Base-by-base conservation (phyloP, 208 protist species). In the Acanthamoeba triangularis region DNA sequence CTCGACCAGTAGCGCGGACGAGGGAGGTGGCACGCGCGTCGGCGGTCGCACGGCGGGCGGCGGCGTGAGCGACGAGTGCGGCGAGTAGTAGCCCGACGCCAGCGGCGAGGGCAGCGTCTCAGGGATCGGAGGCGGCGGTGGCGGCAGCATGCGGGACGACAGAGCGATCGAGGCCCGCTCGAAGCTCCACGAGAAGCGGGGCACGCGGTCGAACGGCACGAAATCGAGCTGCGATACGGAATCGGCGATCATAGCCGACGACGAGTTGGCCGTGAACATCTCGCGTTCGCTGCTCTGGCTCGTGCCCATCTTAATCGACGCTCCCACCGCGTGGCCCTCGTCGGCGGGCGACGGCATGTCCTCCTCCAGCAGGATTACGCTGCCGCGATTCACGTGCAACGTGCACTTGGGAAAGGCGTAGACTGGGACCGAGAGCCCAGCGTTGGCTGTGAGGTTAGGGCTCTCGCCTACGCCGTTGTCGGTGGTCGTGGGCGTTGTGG, bases 331-430 rank as follows among this genome's bases (percentile, higher is more conserved):
- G 69, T 35, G 28, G 23, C 13, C 11, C 10, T 35, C 80, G 30
- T 82, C 11, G 44, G 16, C 23, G 23, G 3, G 80, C 80, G n/a
- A 3, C 28, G 44, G 80, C 80, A 49, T 18, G 52, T 88, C 80
- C 80, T 88, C 49, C 35, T 88, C 80, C 49, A 88, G 28, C 18
- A 88, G 52, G 49, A 88, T 88, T 28, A 88, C 44, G 80, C 80
- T 88, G 1, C 80, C 80, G 25, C 80, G 44, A 5, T 63, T 33
- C n/a, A 88, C 28, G 49, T 41, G 80, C 49, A 88, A 10, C 28
- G 80, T 88, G 80, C 44, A 65, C 52, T 88, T 88, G 28, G 80
- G 80, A 10, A 88, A 88, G 49, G 80, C 80, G 52, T 88, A 88
- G 52, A 88, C 80, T 6, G 80, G 80, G 28, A 63, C 35, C 80